Evolutionary conservation across 345 rosid species (phyloP).

Genomic region (Lenwebbia sp.): DNA sequence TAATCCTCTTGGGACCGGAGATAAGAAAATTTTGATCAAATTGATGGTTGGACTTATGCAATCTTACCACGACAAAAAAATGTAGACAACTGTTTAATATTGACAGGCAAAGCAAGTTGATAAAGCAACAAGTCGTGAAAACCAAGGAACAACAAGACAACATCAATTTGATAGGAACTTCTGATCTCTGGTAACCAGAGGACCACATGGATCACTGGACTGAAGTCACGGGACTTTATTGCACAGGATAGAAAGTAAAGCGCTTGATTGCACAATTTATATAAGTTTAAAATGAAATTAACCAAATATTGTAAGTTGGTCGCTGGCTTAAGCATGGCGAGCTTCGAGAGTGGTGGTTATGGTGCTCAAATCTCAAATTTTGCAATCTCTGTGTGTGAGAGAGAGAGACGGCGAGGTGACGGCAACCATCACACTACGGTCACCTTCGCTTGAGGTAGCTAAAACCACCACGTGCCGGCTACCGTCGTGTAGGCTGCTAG

Average conservation of each 20-base stretch:
- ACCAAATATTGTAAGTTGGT: neutral
- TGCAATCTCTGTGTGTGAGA: neutral
- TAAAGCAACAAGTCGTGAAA: neutral
- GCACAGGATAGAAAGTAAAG: neutral
- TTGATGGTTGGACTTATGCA: neutral
- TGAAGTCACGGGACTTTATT: neutral
- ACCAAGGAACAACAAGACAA: neutral
- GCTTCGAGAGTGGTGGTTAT: neutral
- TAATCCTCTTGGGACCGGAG: neutral
- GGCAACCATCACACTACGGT: neutral
- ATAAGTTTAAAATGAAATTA: neutral
- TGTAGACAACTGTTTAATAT: neutral
- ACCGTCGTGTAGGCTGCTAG: neutral
- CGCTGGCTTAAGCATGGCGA: neutral
- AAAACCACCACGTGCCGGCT: neutral
- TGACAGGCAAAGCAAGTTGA: neutral
- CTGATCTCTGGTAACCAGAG: neutral
- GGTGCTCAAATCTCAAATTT: neutral
- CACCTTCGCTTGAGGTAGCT: neutral
- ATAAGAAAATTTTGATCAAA: neutral
- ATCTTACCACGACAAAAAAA: neutral
- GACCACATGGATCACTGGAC: neutral
- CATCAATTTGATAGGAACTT: neutral
- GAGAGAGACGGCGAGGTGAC: neutral
- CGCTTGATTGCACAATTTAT: neutral